These are phyloP conservation scores for Teratosphaeria gauchensis DNA, from an alignment of 2,329 filamentous ascomycete genomes.

Conservation along the genomic window DNA sequence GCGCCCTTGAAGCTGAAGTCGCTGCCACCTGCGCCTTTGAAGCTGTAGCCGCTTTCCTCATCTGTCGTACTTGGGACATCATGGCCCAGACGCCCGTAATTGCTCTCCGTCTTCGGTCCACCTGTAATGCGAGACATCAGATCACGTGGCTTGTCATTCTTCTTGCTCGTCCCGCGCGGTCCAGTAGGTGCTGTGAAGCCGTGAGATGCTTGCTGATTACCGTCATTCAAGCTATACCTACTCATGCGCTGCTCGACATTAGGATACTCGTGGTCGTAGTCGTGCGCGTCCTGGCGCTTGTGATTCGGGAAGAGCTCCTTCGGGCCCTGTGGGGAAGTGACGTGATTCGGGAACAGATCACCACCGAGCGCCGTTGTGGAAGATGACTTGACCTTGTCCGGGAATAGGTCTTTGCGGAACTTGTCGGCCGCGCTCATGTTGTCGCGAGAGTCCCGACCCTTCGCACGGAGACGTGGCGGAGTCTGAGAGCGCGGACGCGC, in stretches of 20 bases:
- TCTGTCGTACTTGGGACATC: not conserved
- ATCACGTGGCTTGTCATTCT: constrained; percentile 3
- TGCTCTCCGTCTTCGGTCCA: constrained; percentile 7
- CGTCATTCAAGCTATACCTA: constrained; percentile 15
- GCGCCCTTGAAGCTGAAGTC: constrained; percentile 25
- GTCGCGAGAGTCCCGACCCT: constrained; percentile 4
- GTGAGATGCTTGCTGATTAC: constrained; percentile 5
- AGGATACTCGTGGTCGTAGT: constrained; percentile 16
- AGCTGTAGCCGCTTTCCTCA: constrained; percentile 22
- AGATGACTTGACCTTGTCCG: constrained; percentile 12
- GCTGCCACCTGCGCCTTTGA: constrained; percentile 19
- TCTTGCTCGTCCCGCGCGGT: not conserved
- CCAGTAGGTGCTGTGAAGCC: constrained; percentile 1
- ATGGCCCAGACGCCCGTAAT: constrained; percentile 4
- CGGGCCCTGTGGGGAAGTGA: constrained; percentile 4
- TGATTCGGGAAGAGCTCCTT: constrained; percentile 34
- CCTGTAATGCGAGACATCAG: constrained; percentile 8
- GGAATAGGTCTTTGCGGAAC: constrained; percentile 33
- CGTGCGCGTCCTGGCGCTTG: constrained; percentile 34
- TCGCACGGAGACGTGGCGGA: constrained; percentile 18
- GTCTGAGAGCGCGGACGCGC: constrained; percentile 35
- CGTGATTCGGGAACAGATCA: constrained; percentile 19
- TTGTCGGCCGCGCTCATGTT: constrained; percentile 16
- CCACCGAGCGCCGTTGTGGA: constrained; percentile 3
- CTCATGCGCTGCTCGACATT: constrained; percentile 16